Evolutionary conservation across 495 filamentous ascomycete genomes (phyloP).

Genomic region (Tuber microsphaerosporum): DNA sequence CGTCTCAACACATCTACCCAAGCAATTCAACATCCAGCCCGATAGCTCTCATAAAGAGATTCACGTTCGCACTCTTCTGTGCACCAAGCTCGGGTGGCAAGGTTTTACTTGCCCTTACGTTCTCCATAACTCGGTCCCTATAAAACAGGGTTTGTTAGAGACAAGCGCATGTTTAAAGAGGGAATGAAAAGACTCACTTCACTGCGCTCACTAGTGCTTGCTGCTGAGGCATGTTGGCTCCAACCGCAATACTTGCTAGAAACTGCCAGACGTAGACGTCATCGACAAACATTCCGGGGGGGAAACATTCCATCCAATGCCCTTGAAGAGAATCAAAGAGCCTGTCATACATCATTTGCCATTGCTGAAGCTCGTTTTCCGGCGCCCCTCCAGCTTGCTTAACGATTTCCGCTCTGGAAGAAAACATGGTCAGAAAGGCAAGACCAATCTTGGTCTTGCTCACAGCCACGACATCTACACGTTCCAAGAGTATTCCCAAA

Average conservation of each 20-base stretch:
- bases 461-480: conserved; percentile 69
- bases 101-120: conserved; percentile 74
- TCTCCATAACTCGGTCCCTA: conserved; percentile 94
- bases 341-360: conserved; percentile 70
- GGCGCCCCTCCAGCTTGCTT: conserved; percentile 65
- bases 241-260: conserved; percentile 85
- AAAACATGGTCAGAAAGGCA: conserved; percentile 85
- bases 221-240: conserved; percentile 86
- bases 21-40: conserved; percentile 93
- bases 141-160: not conserved
- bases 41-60: conserved; percentile 96
- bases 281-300: conserved; percentile 70
- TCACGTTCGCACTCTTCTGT: conserved; percentile 79
- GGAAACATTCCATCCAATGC: conserved; percentile 74
- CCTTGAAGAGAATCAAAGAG: conserved; percentile 85
- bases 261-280: conserved; percentile 98
- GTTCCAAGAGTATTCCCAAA: conserved; percentile 72
- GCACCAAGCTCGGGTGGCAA: conserved; percentile 76
- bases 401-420: conserved; percentile 86
- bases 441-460: conserved; percentile 78
- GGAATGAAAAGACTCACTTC: conserved; percentile 53
- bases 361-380: conserved; percentile 71
- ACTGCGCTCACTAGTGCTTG: conserved; percentile 88
- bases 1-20: conserved; percentile 47
- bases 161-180: not conserved